These are phyloP conservation scores for Blastobotrys malaysiensis DNA, from an alignment of 1,139 yeast species.

Conservation along the genomic window DNA sequence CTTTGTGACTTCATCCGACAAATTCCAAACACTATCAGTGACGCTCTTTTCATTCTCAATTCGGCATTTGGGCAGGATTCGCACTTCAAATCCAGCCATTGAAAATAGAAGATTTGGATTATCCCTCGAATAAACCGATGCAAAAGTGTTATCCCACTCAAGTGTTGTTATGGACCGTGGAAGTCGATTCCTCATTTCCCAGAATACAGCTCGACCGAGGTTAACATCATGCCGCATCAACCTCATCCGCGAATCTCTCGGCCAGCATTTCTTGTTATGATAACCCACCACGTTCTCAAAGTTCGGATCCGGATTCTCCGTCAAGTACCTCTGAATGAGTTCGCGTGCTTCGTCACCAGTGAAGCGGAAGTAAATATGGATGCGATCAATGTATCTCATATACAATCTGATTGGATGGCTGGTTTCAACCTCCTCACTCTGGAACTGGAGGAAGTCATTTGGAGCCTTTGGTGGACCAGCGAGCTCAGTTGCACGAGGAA, in stretches of 20 bases:
- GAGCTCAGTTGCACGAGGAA: constrained; percentile 78
- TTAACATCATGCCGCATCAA: constrained; percentile 88
- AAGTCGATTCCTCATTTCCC: constrained; percentile 80
- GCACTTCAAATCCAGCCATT: constrained; percentile 92
- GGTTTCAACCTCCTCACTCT: constrained; percentile 51
- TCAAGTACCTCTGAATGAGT: constrained; percentile 65
- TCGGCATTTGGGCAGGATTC: constrained; percentile 75
- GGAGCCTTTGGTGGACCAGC: constrained; percentile 73
- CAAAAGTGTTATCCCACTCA: constrained; percentile 76
- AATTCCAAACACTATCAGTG: constrained; percentile 89
- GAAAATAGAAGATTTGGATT: constrained; percentile 84
- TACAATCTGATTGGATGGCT: constrained; percentile 75
- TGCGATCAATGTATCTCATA: constrained; percentile 74
- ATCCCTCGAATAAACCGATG: constrained; percentile 84
- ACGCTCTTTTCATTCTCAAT: constrained; percentile 36
- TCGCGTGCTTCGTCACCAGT: constrained; percentile 68
- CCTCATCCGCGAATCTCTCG: constrained; percentile 86
- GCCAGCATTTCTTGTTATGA: constrained; percentile 92
- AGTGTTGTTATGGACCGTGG: constrained; percentile 70
- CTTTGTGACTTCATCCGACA: constrained; percentile 62
- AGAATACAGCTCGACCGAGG: constrained; percentile 83
- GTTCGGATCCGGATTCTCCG: constrained; percentile 89
- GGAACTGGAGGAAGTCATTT: constrained; percentile 71
- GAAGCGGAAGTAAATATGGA: constrained; percentile 76
- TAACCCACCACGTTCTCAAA: constrained; percentile 84